Evolutionary conservation across 352 stramenopile species (phyloP).

Genomic region (Globisporangium acanthophoron): DNA sequence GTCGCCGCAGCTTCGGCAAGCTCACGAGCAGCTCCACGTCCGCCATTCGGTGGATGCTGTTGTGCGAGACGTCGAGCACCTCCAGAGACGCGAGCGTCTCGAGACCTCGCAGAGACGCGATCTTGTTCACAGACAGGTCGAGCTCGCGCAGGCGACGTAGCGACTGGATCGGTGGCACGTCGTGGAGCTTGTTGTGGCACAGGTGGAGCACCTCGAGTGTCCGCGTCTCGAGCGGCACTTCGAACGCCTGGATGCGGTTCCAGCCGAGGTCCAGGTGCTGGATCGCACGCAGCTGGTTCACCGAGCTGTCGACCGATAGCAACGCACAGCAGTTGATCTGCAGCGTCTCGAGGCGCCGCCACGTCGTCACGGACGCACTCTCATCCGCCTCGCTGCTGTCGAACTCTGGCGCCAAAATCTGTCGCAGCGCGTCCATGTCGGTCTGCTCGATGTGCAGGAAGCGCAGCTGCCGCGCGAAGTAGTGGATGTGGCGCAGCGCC

Average conservation of each 20-base stretch:
- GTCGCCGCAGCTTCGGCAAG: constrained; percentile 28
- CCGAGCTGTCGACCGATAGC: constrained; percentile 36
- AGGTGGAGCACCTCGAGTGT: constrained; percentile 51
- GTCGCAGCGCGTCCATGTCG: constrained; percentile 29
- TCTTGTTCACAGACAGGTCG: constrained; percentile 65
- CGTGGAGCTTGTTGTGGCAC: constrained; percentile 59
- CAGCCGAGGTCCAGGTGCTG: constrained; percentile 58
- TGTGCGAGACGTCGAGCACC: constrained; percentile 68
- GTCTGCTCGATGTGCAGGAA: constrained; percentile 72
- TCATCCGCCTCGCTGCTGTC: neutral
- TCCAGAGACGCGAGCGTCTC: constrained; percentile 38
- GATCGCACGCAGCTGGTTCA: constrained; percentile 44
- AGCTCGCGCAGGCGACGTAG: constrained; percentile 38
- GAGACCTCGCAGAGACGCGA: constrained; percentile 48
- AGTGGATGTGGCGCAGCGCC: constrained; percentile 51
- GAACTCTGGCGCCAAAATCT: constrained; percentile 33
- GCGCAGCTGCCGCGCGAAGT: constrained; percentile 58
- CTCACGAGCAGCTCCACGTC: constrained; percentile 48
- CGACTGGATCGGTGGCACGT: constrained; percentile 36
- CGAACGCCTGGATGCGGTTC: constrained; percentile 56
- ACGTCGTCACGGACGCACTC: constrained; percentile 7
- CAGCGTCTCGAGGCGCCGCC: constrained; percentile 45
- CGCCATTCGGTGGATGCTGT: constrained; percentile 42
- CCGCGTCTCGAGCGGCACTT: constrained; percentile 17
- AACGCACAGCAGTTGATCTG: constrained; percentile 68